These are phyloP conservation scores for Lycium ferocissimum DNA, from an alignment of 257 asterid species.

Conservation along the genomic window DNA sequence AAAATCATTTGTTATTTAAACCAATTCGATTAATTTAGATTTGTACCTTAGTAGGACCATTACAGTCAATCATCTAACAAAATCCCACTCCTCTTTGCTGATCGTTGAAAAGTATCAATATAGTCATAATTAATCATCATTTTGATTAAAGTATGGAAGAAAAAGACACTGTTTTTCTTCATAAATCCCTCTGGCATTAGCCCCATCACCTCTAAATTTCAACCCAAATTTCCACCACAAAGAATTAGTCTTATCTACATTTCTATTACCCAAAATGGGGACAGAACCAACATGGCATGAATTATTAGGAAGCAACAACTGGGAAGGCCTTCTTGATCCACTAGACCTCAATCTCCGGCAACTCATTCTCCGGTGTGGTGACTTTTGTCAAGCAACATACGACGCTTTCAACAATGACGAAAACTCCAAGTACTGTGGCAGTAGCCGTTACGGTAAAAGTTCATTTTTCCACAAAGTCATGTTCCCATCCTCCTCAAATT, in stretches of 20 bases:
- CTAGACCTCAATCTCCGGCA: constrained; percentile 68
- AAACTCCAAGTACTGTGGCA: constrained; percentile 78
- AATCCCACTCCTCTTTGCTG: background rate
- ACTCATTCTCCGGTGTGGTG: constrained; percentile 81
- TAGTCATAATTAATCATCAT: background rate
- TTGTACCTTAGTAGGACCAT: no score
- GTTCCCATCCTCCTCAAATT: constrained; percentile 56
- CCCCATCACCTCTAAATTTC: background rate
- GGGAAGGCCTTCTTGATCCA: constrained; percentile 74
- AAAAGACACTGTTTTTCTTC: background rate
- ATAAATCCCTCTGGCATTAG: background rate
- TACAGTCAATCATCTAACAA: background rate
- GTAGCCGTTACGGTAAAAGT: constrained; percentile 78
- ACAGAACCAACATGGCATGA: constrained; percentile 60
- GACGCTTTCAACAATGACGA: constrained; percentile 87
- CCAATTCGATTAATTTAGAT: background rate
- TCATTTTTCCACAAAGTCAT: constrained; percentile 72
- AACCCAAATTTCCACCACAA: background rate
- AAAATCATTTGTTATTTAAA: background rate
- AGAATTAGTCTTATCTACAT: background rate
- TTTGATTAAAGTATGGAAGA: background rate
- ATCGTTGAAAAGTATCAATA: background rate
- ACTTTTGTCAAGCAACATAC: constrained; percentile 83
- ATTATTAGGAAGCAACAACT: constrained; percentile 66
- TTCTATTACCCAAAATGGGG: background rate